Evolutionary conservation across 176 grass and related monocot species (phyloP), one percentile per base, ranked within the genome.

Genomic region (Metroxylon sagu): DNA sequence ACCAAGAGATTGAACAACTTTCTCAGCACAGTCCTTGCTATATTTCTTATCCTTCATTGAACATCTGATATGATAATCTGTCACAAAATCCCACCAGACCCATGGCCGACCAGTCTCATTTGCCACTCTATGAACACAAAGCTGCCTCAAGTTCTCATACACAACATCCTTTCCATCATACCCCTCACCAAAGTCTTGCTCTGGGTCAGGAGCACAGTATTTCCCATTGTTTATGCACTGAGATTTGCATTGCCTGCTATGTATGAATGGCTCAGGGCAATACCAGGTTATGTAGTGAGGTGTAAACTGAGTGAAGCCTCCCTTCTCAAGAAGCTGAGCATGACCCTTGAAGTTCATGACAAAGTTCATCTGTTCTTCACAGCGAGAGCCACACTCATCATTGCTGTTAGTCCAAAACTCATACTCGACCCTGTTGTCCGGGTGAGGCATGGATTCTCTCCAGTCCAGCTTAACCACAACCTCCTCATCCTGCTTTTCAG

Each of bases 71-170:
- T 85, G 81, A 82, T 91, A 97, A 68, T 97, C 93, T 2, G 59
- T 67, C 29, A 85, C 87, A 56, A 79, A 97, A 71, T 97, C 87
- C 92, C 92, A 97, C 92, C 92, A 97, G 7, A 78, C 60, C 92
- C 92, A 97, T 0, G 92, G 60, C 51, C 62, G 23, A 16, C 67
- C 53, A 3, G 12, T 30, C 25, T 71, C 60, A 69, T 80, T 91
- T 23, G 78, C 92, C 5, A 78, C 76, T 30, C 92, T 83, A 65
- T 97, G 92, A n/a, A 97, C 92, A 69, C 92, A 97, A 6, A 97
- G 82, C 69, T 97, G 92, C 61, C 92, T 62, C 54, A 91, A 72
- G 78, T 97, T 97, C 71, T 97, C 92, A 2, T 73, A 0, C 60
- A 91, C 84, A 49, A 97, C 66, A 72, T 97, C 92, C 28, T 64